A percentile compares a stretch with the other conserved stretches of the same genome.
Evolutionary conservation across 768 basidiomycete species (phyloP).

Genomic region (Xerocomus potaroensis): DNA sequence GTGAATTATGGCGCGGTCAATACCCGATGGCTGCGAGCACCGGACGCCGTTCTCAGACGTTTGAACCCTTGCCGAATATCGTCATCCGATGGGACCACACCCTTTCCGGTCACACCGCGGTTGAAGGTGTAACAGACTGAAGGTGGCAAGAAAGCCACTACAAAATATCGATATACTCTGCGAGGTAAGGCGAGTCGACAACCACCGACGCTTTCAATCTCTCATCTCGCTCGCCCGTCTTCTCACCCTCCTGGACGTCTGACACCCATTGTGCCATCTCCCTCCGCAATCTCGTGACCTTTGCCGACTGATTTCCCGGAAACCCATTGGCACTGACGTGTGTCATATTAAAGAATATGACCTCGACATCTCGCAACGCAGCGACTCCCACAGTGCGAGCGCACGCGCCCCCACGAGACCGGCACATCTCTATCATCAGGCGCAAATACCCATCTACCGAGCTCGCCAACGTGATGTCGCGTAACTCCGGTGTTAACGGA

Average conservation of each 20-base stretch:
- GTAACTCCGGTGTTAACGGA: constrained; percentile 7
- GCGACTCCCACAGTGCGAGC: constrained; percentile 2
- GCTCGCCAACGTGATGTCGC: constrained; percentile 15
- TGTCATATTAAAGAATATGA: constrained; percentile 11
- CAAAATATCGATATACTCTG: constrained; percentile 5
- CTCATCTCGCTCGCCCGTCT: not conserved
- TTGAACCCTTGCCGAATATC: no score
- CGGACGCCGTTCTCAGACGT: no score
- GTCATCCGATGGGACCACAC: no score
- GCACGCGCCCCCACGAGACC: constrained; percentile 5
- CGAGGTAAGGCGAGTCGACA: constrained; percentile 7
- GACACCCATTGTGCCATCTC: not conserved
- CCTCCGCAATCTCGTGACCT: not conserved
- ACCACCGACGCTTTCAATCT: constrained; percentile 6
- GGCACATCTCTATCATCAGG: constrained; percentile 6
- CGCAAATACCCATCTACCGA: constrained; percentile 9
- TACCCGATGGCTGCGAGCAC: not conserved
- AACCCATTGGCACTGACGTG: not conserved
- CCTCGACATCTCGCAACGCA: constrained; percentile 6
- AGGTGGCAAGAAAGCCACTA: not conserved
- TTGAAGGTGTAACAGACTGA: not conserved
- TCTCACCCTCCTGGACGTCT: not conserved
- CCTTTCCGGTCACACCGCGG: not conserved
- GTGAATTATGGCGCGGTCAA: no score
- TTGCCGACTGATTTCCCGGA: not conserved